These are phyloP conservation scores for Cladophialophora bantiana DNA, from an alignment of 2,329 filamentous ascomycete genomes.

Conservation along the genomic window DNA sequence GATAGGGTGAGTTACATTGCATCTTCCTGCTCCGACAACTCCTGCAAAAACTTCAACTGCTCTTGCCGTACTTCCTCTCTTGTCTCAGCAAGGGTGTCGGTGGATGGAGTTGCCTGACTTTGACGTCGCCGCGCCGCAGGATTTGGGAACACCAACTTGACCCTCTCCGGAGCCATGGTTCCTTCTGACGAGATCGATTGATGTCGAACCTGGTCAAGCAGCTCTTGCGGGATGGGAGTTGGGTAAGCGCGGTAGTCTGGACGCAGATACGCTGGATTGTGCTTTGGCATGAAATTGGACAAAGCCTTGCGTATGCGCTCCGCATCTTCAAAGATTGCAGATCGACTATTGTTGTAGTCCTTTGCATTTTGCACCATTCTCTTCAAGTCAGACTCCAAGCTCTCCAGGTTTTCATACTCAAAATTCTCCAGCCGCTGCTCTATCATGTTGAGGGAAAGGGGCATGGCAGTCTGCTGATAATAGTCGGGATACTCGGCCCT, in stretches of 20 bases:
- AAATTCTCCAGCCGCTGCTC: constrained; percentile 74
- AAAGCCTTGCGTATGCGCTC: constrained; percentile 85
- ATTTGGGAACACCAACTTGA: constrained; percentile 36
- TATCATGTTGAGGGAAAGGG: constrained; percentile 78
- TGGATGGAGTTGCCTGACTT: constrained; percentile 32
- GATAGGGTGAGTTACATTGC: constrained; percentile 27
- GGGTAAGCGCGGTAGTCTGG: constrained; percentile 73
- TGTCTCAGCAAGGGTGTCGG: constrained; percentile 18
- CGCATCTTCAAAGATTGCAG: constrained; percentile 78
- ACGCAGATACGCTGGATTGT: constrained; percentile 81
- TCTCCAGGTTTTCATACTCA: constrained; percentile 73
- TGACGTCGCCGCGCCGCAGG: constrained; percentile 27
- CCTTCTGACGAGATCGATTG: constrained; percentile 32
- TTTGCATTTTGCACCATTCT: constrained; percentile 88
- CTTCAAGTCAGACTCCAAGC: constrained; percentile 84
- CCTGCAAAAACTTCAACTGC: constrained; percentile 35
- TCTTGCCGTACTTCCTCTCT: constrained; percentile 32
- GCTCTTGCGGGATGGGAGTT: constrained; percentile 72
- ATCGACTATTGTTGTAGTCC: constrained; percentile 77
- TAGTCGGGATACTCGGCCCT: constrained; percentile 67
- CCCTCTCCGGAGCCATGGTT: constrained; percentile 27
- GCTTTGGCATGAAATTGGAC: constrained; percentile 85
- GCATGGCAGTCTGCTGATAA: constrained; percentile 77
- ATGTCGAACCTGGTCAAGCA: constrained; percentile 41
- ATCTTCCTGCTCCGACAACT: constrained; percentile 32